Conservation (phyloP, 768 basidiomycete genomes). For the Boletus rufocinnamomeus region DNA sequence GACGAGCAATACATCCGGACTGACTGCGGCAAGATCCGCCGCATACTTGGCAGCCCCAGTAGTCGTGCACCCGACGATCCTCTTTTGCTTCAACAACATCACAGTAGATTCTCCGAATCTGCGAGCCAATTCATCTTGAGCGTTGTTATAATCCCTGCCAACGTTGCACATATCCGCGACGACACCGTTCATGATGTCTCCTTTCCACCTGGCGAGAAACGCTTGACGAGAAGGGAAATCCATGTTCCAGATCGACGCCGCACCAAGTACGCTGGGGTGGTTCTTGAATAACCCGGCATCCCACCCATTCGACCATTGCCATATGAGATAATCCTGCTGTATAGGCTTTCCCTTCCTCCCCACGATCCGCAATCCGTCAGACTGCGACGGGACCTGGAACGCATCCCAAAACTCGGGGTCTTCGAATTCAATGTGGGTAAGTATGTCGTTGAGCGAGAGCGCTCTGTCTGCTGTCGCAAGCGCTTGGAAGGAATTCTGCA, state of each 20-base stretch:
- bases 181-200: no score
- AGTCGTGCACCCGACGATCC: constrained; percentile 70
- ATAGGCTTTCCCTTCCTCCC: constrained; percentile 43
- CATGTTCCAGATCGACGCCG: constrained; percentile 43
- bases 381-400: constrained; percentile 43
- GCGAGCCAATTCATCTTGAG: no score
- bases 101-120: constrained; percentile 16
- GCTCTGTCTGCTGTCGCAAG: constrained; percentile 23
- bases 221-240: constrained; percentile 28
- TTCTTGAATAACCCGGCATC: constrained; percentile 46
- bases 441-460: constrained; percentile 33
- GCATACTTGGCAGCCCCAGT: constrained; percentile 68
- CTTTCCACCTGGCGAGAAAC: constrained; percentile 38
- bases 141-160: no score
- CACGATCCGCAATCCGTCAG: constrained; percentile 47
- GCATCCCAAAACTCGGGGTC: constrained; percentile 46
- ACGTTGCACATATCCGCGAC: no score
- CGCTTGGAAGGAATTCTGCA: constrained; percentile 37
- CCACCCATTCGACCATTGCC: constrained; percentile 47
- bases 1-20: constrained; percentile 58
- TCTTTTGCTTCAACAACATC: constrained; percentile 44
- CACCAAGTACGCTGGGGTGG: constrained; percentile 24
- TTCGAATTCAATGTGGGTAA: constrained; percentile 55
- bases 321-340: constrained; percentile 43
- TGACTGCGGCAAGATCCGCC: constrained; percentile 45